Percentiles rank a stretch among this genome's conserved stretches.
phyloP scores from a whole-genome alignment of 129 eudicot species.

The Smallanthus sonchifolius region DNA sequence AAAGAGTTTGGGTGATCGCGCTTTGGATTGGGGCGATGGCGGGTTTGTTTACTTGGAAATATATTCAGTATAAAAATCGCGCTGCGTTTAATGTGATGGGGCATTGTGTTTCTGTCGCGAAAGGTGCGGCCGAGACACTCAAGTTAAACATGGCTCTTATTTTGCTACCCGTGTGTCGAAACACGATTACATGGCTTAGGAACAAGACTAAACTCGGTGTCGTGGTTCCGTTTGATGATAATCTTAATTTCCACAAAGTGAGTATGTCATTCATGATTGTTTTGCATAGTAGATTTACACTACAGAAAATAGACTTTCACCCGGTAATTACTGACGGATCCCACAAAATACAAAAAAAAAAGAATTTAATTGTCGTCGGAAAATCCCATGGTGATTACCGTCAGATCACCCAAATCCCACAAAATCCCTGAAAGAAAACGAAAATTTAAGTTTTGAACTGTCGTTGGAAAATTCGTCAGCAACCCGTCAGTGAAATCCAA shows the following conservation, averaged over 20 bases:
- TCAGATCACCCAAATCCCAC: too few relatives aligned
- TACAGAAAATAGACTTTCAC: too few relatives aligned
- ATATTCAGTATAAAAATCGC: constrained; percentile 53
- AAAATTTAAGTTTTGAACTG: too few relatives aligned
- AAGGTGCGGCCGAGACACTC: constrained; percentile 64
- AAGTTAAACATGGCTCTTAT: constrained; percentile 68
- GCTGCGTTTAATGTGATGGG: constrained; percentile 58
- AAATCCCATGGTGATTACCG: too few relatives aligned
- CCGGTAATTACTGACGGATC: too few relatives aligned
- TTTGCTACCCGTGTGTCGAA: constrained; percentile 60
- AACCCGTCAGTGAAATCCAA: too few relatives aligned
- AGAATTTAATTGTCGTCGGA: too few relatives aligned
- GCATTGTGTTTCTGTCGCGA: constrained; percentile 51
- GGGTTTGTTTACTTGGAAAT: constrained; percentile 54
- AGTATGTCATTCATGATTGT: neutral
- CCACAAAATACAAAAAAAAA: too few relatives aligned
- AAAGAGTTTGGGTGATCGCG: constrained; percentile 49
- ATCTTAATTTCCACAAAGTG: constrained; percentile 63
- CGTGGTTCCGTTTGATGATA: constrained; percentile 54
- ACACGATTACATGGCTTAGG: constrained; percentile 60
- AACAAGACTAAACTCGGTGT: constrained; percentile 47
- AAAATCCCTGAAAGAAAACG: too few relatives aligned
- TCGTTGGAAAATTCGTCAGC: too few relatives aligned
- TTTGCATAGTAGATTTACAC: neutral
- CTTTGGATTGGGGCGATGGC: constrained; percentile 48